A percentile compares a stretch with the other conserved stretches of the same genome.
Evolutionary conservation across 352 stramenopile species (phyloP).

Genomic region (Blastocystis sp.): DNA sequence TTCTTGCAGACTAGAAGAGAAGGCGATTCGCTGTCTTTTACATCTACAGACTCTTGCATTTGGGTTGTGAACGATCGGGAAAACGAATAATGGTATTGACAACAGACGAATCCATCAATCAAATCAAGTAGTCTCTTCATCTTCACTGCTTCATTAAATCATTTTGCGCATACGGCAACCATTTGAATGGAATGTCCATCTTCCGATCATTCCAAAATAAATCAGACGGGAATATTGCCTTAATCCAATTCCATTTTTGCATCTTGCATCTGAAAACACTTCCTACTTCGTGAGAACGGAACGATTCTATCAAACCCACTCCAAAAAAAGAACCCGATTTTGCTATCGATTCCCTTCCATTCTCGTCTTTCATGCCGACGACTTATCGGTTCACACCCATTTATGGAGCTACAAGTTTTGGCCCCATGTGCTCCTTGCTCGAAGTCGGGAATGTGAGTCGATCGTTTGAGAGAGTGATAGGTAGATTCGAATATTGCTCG

Average conservation of each 20-base stretch:
- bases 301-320: no score
- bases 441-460: not conserved
- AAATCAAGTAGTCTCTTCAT: not conserved
- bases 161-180: no score
- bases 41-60: no score
- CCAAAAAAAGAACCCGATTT: no score
- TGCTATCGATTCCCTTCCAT: no score
- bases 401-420: constrained; percentile 23
- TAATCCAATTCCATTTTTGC: no score
- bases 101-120: constrained; percentile 18
- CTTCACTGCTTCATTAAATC: not conserved
- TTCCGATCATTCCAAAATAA: no score
- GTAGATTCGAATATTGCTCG: constrained; percentile 61
- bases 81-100: not conserved
- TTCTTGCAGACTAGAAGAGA: not conserved
- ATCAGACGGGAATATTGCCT: no score
- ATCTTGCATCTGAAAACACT: no score
- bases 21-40: not conserved
- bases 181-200: no score
- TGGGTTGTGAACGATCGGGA: not conserved
- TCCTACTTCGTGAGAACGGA: no score
- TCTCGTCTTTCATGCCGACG: constrained; percentile 22
- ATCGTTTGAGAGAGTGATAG: not conserved
- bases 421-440: constrained; percentile 20
- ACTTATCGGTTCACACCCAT: constrained; percentile 23